Percentiles rank a stretch among this genome's conserved stretches.
These are phyloP conservation scores for Hymenoscyphus occultus DNA, from an alignment of 2,329 filamentous ascomycete genomes.

Conservation along the genomic window DNA sequence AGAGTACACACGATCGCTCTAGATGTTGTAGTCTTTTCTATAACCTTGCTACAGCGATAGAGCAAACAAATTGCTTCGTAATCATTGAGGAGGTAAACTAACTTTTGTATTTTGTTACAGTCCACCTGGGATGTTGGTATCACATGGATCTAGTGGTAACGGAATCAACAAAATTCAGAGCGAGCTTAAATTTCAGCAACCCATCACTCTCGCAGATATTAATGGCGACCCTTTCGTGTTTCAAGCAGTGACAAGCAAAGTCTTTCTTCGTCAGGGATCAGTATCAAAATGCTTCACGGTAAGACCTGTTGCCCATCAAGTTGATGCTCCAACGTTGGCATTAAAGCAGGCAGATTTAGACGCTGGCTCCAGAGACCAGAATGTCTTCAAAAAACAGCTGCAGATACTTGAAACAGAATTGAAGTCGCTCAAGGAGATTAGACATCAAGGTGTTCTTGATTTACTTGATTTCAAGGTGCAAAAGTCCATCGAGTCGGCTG, in stretches of 20 bases:
- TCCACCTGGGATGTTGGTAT: slow-evolving; percentile 33
- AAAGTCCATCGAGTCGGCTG: slow-evolving; percentile 51
- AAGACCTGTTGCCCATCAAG: slow-evolving; percentile 56
- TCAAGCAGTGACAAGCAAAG: slow-evolving; percentile 67
- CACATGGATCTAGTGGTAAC: slow-evolving; percentile 24
- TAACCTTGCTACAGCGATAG: not conserved
- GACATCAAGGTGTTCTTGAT: slow-evolving; percentile 73
- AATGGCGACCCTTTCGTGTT: slow-evolving; percentile 65
- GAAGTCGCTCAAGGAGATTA: slow-evolving; percentile 69
- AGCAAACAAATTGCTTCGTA: not conserved
- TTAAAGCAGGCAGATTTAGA: slow-evolving; percentile 68
- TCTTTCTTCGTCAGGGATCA: slow-evolving; percentile 61
- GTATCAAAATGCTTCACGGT: slow-evolving; percentile 70
- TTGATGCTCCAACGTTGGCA: slow-evolving; percentile 59
- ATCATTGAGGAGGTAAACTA: not conserved
- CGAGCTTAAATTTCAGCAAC: slow-evolving; percentile 61
- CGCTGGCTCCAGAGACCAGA: slow-evolving; percentile 54
- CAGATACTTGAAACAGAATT: slow-evolving; percentile 74
- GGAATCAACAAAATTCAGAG: slow-evolving; percentile 35
- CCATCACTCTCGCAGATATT: slow-evolving; percentile 60
- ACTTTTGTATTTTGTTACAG: not conserved
- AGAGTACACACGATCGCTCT: not conserved
- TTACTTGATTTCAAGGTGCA: slow-evolving; percentile 82
- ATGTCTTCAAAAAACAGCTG: slow-evolving; percentile 71
- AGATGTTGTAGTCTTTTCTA: not conserved